Base-by-base conservation (phyloP, 345 rosid species). In the Ailanthus altissimus region DNA sequence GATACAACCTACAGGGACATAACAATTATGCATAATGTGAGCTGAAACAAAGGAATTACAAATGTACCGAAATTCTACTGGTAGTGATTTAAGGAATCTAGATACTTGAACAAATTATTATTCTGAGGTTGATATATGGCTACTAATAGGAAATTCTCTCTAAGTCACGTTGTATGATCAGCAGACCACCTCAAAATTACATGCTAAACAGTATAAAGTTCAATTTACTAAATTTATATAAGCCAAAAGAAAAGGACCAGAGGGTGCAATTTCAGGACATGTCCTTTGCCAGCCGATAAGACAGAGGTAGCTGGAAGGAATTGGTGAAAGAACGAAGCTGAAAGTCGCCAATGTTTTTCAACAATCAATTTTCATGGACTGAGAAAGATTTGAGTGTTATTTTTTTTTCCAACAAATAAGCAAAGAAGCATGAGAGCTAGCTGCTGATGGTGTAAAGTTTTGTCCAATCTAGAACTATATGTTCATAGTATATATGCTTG, bases 1-100 rank as follows among this genome's bases (percentile, higher is more conserved):
- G 94, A 83, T 59, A 92, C 93, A 84, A 93, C 97, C 97, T 95
- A 78, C 68, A 84, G 28, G 13, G 51, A 40, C 20, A 36, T 8
- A 50, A 60, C n/a, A 46, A 32, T 8, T 60, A 61, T 28, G 20
- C 5, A 9, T 63, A 49, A n/a, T 43, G 53, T 32, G 15, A 61
- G 66, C 40, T 32, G 43, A 61, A 59, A 28, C 40, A 32, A 61
- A 28, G 20, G 32, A 61, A 61, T 6, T 61, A 61, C 20, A 32
- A 61, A 28, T 32, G 5, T 28, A 32, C 2, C n/a, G 14, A 5
- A 59, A 32, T 15, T 28, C 36, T 61, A 32, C 42, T 14, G 43
- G 53, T 50, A 76, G 38, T 21, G 54, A 77, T 46, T 25, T 42
- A 74, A 28, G 57, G n/a, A 32, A 25, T 28, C 12, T 49, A 47